Evolutionary conservation across 495 filamentous ascomycete species (phyloP), one percentile per base, ranked within the genome.

Genomic region (Neurospora africana): DNA sequence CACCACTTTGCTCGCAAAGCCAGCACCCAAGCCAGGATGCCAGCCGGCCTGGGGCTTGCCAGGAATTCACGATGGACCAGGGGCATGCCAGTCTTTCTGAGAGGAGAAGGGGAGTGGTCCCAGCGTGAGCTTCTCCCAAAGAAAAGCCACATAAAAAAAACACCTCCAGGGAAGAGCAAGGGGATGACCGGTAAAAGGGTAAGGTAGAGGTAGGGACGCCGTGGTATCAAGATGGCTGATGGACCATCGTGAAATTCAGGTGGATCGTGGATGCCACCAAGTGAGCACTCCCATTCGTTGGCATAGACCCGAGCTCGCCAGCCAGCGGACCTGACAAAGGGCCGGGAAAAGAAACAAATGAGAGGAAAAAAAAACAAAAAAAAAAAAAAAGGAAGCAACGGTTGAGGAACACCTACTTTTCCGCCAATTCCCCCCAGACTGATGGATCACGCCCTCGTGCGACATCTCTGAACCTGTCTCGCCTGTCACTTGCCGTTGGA

Each of bases 401-500:
- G 53, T 33, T 33, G 27, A 65, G 27, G 27, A 33, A 33, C 53
- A 65, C 53, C 53, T 19, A 65, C 53, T 7, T 65, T 17, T 30
- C 44, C 38, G 70, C 61, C 73, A 76, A 72, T 76, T 72, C 69
- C 73, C 73, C 70, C 73, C 74, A 33, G 53, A 65, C 15, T 65
- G 73, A 76, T 74, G 71, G 70, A 76, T 71, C 73, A 69, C 53
- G 43, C 39, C 35, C 53, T 65, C 53, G 53, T 65, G 27, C 15
- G 27, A 65, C 53, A 33, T 65, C 27, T 65, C 75, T 76, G 74
- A 76, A 70, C 21, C 33, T 33, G 27, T 68, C 40, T 35, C 43
- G 67, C 74, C 75, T 78, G 78, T 74, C 77, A 78, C 77, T 75
- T 77, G 74, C 75, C 77, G 75, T 74, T 72, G 76, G 72, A 68